Evolutionary conservation across 257 asterid genomes (phyloP).

Genomic region (Ehretia macrophylla): DNA sequence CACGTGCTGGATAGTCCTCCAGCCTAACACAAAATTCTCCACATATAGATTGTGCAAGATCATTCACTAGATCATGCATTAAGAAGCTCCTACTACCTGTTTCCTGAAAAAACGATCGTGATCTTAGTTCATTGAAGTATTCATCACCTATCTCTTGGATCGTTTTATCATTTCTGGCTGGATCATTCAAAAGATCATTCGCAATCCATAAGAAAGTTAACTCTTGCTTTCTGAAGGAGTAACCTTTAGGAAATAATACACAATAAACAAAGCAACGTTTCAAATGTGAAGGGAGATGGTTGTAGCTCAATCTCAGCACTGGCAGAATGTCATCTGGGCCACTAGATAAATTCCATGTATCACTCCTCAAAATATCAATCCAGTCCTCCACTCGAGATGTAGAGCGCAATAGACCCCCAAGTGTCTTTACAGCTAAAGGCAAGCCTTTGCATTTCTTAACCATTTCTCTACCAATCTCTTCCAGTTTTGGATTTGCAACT

Average conservation of each 20-base stretch:
- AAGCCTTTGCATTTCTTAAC: slow-evolving; percentile 5
- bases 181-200: slow-evolving; percentile 8
- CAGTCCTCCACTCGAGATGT: neutral
- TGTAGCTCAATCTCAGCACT: slow-evolving; percentile 8
- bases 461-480: slow-evolving; percentile 1
- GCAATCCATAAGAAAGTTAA: slow-evolving; percentile 6
- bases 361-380: slow-evolving; percentile 1
- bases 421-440: slow-evolving; percentile 16
- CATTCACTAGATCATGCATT: slow-evolving; percentile 18
- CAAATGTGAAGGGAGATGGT: slow-evolving; percentile 10
- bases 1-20: neutral
- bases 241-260: slow-evolving; percentile 15
- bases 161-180: neutral
- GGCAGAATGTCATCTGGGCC: neutral
- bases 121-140: neutral
- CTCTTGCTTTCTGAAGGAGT: neutral
- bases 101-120: slow-evolving; percentile 3
- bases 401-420: slow-evolving; percentile 5
- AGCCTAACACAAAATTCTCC: slow-evolving; percentile 1
- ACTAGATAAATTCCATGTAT: neutral
- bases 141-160: neutral
- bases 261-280: slow-evolving; percentile 8
- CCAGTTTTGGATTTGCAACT: neutral
- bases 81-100: neutral
- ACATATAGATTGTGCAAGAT: slow-evolving; percentile 4